Evolutionary conservation across 1,139 yeast genomes (phyloP), one percentile per base, ranked within the genome.

Genomic region (Suhomyces bribrorum): DNA sequence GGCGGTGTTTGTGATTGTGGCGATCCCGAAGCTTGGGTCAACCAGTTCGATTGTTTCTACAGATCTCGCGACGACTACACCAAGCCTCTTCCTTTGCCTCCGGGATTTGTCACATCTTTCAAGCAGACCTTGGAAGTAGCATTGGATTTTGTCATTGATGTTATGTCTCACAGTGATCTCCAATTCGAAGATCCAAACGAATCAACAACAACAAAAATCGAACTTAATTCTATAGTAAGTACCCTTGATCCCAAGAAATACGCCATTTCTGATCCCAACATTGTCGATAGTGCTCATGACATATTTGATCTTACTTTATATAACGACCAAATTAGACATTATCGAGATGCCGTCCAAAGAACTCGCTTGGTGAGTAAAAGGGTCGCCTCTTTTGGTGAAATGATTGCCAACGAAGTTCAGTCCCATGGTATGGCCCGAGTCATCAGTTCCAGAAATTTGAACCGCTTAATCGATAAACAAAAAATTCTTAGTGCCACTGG

Each of bases 1-100:
- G 96, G 96, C 4, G 97, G 97, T 1, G 89, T 89, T 5, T 79
- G 84, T 54, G 84, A 79, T 48, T 79, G 84, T 55, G 83, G 84
- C 2, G 84, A 78, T 49, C 80, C 81, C 0, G 82, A 77, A 49
- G 83, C 83, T 2, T 79, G 82, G 77, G 64, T 64, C 2, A 56
- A 57, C 26, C 59, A 67, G 2, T 59, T 66, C 34, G 44, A 51
- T 7, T 78, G 83, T 32, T 41, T 37, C 11, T 43, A 40, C 34
- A 42, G 49, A 3, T 27, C 41, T 14, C 34, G 32, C n/a, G 41
- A 41, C 12, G 36, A 36, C 5, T 41, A 34, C 12, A 16, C 16
- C 15, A 29, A 28, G 8, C 26, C 34, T 13, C 37, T 45, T 16
- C 61, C 54, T 1, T 48, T 76, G 13, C 73, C 80, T 1, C 48